Evolutionary conservation across 164 flowering plant genomes (phyloP).

Genomic region (Euptelea pleiosperma): DNA sequence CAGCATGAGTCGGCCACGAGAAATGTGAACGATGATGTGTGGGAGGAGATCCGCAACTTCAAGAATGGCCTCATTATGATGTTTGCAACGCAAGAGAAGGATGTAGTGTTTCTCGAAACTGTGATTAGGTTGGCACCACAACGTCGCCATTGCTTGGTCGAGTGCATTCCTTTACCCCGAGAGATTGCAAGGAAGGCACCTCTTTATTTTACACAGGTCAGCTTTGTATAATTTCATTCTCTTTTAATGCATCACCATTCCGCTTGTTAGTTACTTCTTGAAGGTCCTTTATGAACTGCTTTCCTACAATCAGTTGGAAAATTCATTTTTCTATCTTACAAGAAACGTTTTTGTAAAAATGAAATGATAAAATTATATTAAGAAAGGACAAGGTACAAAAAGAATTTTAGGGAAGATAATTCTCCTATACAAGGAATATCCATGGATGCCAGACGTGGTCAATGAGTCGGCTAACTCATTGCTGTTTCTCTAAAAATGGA

Average conservation of each 20-base stretch:
- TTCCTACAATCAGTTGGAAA: no score
- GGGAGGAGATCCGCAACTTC: slow-evolving; percentile 94
- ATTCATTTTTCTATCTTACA: no score
- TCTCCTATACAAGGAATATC: no score
- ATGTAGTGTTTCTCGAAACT: slow-evolving; percentile 83
- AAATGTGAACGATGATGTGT: slow-evolving; percentile 64
- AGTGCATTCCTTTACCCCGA: slow-evolving; percentile 81
- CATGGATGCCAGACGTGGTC: no score
- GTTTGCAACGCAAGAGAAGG: slow-evolving; percentile 83
- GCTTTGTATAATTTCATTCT: slow-evolving; percentile 1
- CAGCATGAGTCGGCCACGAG: slow-evolving; percentile 92
- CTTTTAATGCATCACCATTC: not conserved
- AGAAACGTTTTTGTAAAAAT: no score
- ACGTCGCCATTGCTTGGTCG: slow-evolving; percentile 85
- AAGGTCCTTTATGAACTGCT: not conserved
- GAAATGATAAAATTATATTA: no score
- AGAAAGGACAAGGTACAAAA: no score
- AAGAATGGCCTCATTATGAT: slow-evolving; percentile 91
- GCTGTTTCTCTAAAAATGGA: no score
- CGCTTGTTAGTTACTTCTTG: not conserved
- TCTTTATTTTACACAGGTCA: slow-evolving; percentile 82
- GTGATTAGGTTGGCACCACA: slow-evolving; percentile 81
- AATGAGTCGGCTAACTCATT: no score
- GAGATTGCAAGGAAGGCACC: slow-evolving; percentile 82
- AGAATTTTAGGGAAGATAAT: no score